Evolutionary conservation across 1,139 yeast genomes (phyloP).

Genomic region (Arxiozyma telluris): DNA sequence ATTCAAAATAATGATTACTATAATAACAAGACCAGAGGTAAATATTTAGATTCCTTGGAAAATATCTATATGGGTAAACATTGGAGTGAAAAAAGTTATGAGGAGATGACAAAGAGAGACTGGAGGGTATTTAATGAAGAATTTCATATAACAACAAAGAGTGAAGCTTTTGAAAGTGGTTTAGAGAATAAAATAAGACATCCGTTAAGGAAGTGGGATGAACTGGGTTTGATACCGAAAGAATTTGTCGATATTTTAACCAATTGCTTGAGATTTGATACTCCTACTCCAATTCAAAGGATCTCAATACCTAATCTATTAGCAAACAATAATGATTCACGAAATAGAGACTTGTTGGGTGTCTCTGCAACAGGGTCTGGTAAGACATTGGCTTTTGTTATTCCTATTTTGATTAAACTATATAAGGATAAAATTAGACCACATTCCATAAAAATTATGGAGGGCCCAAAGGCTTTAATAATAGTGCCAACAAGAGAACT

Average conservation of each 20-base stretch:
- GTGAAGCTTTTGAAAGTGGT: slow-evolving; percentile 21
- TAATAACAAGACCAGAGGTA: slow-evolving; percentile 4
- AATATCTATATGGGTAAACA: slow-evolving; percentile 21
- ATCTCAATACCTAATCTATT: slow-evolving; percentile 75
- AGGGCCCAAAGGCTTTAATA: slow-evolving; percentile 61
- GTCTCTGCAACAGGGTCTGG: slow-evolving; percentile 98
- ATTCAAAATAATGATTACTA: background rate
- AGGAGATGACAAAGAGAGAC: slow-evolving; percentile 68
- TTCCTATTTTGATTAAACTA: slow-evolving; percentile 62
- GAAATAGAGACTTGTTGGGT: slow-evolving; percentile 59
- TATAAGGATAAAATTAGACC: slow-evolving; percentile 36
- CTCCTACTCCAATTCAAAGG: slow-evolving; percentile 86
- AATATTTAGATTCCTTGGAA: slow-evolving; percentile 13
- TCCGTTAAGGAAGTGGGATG: slow-evolving; percentile 66
- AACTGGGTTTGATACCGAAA: slow-evolving; percentile 46
- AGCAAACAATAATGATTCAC: background rate
- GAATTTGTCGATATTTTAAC: slow-evolving; percentile 35
- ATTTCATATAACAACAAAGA: slow-evolving; percentile 54
- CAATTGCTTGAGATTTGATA: slow-evolving; percentile 38
- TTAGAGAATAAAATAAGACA: slow-evolving; percentile 16
- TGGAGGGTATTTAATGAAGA: slow-evolving; percentile 88
- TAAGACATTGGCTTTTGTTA: slow-evolving; percentile 73
- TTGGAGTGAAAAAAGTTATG: slow-evolving; percentile 62
- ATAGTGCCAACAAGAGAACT: slow-evolving; percentile 91
- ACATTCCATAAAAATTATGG: slow-evolving; percentile 32